A percentile compares a stretch with the other conserved stretches of the same genome.
phyloP scores from a whole-genome alignment of 495 filamentous ascomycete genomes.

The Neurospora terricola region DNA sequence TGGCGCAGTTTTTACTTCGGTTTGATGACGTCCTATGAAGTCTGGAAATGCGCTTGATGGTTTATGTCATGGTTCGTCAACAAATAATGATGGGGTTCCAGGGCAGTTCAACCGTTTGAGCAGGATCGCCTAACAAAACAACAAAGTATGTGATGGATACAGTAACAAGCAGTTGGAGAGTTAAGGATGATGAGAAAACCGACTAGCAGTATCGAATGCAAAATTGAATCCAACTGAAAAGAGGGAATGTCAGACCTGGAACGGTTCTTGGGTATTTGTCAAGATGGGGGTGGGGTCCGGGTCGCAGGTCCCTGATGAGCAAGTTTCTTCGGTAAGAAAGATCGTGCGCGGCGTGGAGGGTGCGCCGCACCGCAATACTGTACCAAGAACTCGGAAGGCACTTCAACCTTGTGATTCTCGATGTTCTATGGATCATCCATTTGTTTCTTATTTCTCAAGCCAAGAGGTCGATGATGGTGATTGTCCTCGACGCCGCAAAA shows the following conservation, averaged over 20 bases:
- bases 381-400: neutral
- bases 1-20: neutral
- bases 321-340: neutral
- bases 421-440: neutral
- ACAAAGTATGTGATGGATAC: neutral
- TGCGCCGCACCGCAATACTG: neutral
- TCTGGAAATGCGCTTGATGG: neutral
- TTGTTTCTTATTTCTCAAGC: neutral
- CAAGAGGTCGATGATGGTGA: neutral
- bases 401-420: neutral
- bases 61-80: neutral
- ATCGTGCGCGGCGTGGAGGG: neutral
- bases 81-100: neutral
- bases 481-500: neutral
- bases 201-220: neutral
- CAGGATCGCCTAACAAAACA: neutral
- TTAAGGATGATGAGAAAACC: neutral
- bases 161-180: neutral
- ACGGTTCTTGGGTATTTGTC: neutral
- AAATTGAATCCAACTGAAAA: neutral
- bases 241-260: neutral
- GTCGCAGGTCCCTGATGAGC: neutral
- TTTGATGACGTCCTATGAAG: neutral
- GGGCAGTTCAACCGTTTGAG: neutral
- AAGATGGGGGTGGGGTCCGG: neutral